Conservation (phyloP, 148 eudicot genomes). For the Dysphania ambrosioides region DNA sequence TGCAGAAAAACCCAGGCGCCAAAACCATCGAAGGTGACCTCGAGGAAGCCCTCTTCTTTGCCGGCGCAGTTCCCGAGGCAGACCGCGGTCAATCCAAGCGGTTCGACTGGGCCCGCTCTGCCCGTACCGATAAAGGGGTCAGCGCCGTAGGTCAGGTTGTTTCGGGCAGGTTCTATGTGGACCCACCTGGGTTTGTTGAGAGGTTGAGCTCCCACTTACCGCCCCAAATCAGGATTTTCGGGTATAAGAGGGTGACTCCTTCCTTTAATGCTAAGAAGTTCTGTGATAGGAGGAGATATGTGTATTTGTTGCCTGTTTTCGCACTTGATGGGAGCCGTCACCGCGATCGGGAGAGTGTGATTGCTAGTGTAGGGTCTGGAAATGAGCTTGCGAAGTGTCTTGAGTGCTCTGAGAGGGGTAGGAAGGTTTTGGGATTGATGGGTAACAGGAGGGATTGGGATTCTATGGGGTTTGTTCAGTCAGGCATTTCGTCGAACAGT, state of each 20-base stretch:
- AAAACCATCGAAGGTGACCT: constrained; percentile 97
- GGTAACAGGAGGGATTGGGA: constrained; percentile 42
- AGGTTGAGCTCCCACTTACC: constrained; percentile 48
- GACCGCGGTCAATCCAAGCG: constrained; percentile 57
- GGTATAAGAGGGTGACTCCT: constrained; percentile 58
- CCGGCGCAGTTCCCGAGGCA: too few species aligned
- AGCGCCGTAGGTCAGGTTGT: constrained; percentile 90
- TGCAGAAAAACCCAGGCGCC: constrained; percentile 96
- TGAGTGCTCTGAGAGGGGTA: constrained; percentile 81
- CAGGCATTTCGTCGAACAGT: too few species aligned
- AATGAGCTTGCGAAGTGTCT: constrained; percentile 69
- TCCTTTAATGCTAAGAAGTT: constrained; percentile 76
- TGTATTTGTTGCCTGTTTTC: constrained; percentile 82
- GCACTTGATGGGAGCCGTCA: too few species aligned
- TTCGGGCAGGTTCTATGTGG: constrained; percentile 75
- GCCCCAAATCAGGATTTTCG: constrained; percentile 63
- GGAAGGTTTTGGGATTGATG: constrained; percentile 74
- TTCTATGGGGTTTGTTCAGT: background rate
- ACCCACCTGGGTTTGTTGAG: constrained; percentile 68
- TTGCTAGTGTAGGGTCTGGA: constrained; percentile 73
- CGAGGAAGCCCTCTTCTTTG: too few species aligned
- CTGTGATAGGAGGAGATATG: constrained; percentile 80
- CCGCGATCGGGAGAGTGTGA: constrained; percentile 81
- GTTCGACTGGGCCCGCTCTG: constrained; percentile 81
- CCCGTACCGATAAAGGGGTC: constrained; percentile 91